phyloP scores from a whole-genome alignment of 23 red algal genomes.

The Cyanidium caldarium region DNA sequence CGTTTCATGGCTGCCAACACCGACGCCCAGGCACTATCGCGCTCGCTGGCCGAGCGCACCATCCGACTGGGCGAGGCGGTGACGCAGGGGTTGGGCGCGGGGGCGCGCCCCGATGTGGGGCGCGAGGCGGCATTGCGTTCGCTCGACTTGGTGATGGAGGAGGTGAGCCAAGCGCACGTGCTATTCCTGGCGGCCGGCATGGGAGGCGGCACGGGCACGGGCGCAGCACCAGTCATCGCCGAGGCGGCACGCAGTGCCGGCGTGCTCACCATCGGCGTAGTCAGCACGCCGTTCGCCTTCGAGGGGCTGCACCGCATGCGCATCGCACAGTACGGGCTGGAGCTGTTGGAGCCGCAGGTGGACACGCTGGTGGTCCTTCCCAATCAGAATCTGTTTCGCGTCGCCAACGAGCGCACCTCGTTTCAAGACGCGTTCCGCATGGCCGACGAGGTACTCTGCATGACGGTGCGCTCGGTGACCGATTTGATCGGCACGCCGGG shows the following conservation, averaged over 20 bases:
- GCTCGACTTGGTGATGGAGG: background rate
- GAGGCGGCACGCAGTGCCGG: slow-evolving; percentile 7
- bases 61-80: background rate
- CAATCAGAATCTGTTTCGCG: slow-evolving; percentile 12
- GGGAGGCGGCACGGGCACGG: slow-evolving; percentile 22
- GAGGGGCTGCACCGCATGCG: slow-evolving; percentile 11
- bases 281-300: slow-evolving; percentile 18
- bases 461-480: slow-evolving; percentile 6
- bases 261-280: slow-evolving; percentile 14
- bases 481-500: slow-evolving; percentile 13
- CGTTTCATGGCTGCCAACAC: background rate
- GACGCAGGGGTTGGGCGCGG: background rate
- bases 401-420: background rate
- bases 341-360: slow-evolving; percentile 1
- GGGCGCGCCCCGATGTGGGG: background rate
- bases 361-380: slow-evolving; percentile 18
- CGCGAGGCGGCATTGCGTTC: background rate
- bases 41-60: background rate
- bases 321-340: background rate
- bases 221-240: slow-evolving; percentile 15
- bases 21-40: background rate
- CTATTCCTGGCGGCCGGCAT: slow-evolving; percentile 18
- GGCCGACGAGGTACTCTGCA: slow-evolving; percentile 14
- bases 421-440: slow-evolving; percentile 8
- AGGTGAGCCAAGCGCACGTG: background rate